These are phyloP conservation scores for Pseudogymnoascus sp. DNA, from an alignment of 2,329 filamentous ascomycete genomes.

Conservation along the genomic window DNA sequence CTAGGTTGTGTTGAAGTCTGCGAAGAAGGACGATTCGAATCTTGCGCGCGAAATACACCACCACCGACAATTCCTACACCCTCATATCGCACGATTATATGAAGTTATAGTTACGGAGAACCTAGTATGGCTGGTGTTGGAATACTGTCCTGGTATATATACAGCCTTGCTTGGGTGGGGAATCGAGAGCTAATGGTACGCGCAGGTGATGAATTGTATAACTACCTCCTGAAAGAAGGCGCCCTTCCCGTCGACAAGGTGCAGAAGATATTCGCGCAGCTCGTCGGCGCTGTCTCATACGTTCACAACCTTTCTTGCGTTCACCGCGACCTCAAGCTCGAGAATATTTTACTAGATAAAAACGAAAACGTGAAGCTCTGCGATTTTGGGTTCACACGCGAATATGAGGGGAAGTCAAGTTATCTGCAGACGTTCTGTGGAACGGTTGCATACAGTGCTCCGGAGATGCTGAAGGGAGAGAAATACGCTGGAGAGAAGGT, in stretches of 20 bases:
- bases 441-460: constrained; percentile 94
- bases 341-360: constrained; percentile 94
- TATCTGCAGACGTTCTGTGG: constrained; percentile 97
- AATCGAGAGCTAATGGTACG: constrained; percentile 23
- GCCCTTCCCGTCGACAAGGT: constrained; percentile 77
- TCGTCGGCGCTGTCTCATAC: constrained; percentile 90
- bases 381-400: constrained; percentile 95
- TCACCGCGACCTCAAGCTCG: constrained; percentile 91
- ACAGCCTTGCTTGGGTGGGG: constrained; percentile 12
- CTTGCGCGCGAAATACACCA: constrained; percentile 97
- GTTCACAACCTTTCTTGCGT: constrained; percentile 94
- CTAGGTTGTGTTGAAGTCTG: constrained; percentile 95
- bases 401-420: constrained; percentile 92
- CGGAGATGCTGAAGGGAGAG: constrained; percentile 96
- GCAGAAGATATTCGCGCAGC: constrained; percentile 90
- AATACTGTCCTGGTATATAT: constrained; percentile 79
- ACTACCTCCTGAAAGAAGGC: constrained; percentile 83
- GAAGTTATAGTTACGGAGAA: constrained; percentile 96
- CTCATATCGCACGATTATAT: constrained; percentile 92
- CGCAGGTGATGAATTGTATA: constrained; percentile 89
- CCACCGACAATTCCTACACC: constrained; percentile 94
- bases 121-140: constrained; percentile 90
- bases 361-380: constrained; percentile 95
- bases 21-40: constrained; percentile 91
- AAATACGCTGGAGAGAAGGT: constrained; percentile 98